Base-by-base conservation (phyloP, 352 stramenopile genomes). In the Thalassiosira exigua region DNA sequence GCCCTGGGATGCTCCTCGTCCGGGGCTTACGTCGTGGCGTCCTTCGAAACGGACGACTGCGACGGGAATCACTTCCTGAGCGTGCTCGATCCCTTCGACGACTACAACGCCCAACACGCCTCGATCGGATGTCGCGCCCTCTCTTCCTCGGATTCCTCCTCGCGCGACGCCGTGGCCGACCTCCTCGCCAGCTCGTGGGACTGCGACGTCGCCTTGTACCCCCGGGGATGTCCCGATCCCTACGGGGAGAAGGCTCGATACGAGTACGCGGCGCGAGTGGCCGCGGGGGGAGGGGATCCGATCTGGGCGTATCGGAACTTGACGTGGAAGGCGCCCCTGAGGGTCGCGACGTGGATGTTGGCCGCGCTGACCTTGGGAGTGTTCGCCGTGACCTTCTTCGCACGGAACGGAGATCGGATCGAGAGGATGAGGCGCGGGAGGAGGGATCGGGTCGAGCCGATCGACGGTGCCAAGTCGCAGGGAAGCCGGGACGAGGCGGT, bases 181-280 rank as follows among this genome's bases (percentile, higher is more conserved):
- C 14, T 87, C 0, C 42, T 87, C 1, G 24, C 39, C 0, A 74
- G 69, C 14, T 76, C 51, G 21, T 60, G 71, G 17, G 62, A 74
- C 0, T 89, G 82, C 56, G 74, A 73, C 44, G 56, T 81, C 24
- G 19, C 67, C 19, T 57, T 80, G 32, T 80, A 82, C 61, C 68
- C 60, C 22, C 65, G 75, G 54, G n/a, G n/a, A n/a, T 89, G 82
- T 67, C 82, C 82, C 3, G 82, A 89, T 64, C 82, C 82, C 0
- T 85, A 82, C 56, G 70, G 68, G 17, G 22, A 54, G 3, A 87
- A 87, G 46, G 52, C 11, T 27, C 42, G 52, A 30, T 79, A 73
- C 21, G 62, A 76, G 17, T 62, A 62, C 33, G 48, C 50, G 7
- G 24, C 54, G 27, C 11, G 11, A 9, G 44, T 36, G 14, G 62